Percentiles rank a stretch among this genome's conserved stretches.
Evolutionary conservation across 2,329 filamentous ascomycete species (phyloP).

Genomic region (Catunica adiposa): DNA sequence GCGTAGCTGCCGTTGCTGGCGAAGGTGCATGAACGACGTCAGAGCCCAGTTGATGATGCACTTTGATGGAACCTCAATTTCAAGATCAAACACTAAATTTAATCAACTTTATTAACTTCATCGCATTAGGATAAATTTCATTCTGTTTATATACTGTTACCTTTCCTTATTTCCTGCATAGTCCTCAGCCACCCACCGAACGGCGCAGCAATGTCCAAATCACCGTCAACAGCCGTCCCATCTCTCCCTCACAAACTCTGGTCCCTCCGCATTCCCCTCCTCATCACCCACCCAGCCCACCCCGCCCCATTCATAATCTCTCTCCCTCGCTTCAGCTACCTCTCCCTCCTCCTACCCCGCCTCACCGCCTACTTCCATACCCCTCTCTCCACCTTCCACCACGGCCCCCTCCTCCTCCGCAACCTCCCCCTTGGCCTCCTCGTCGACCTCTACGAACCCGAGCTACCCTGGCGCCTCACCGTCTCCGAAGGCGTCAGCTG

Average conservation of each 20-base stretch:
- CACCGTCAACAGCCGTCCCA: not conserved
- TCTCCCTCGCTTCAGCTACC: constrained; percentile 42
- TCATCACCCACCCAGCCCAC: constrained; percentile 34
- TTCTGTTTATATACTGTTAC: not conserved
- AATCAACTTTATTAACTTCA: not conserved
- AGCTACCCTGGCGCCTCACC: constrained; percentile 37
- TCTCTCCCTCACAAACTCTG: constrained; percentile 34
- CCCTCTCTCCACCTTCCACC: constrained; percentile 42
- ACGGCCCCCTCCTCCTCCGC: constrained; percentile 36
- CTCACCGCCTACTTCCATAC: constrained; percentile 35
- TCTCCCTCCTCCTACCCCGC: constrained; percentile 39
- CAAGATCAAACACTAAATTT: not conserved
- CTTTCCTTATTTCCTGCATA: not conserved
- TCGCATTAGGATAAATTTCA: not conserved
- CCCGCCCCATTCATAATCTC: constrained; percentile 35
- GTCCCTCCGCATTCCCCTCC: constrained; percentile 36
- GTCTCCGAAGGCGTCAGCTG: constrained; percentile 38
- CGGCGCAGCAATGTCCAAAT: constrained; percentile 4
- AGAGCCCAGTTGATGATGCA: no score
- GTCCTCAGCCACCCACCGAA: no score
- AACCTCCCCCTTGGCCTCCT: constrained; percentile 38
- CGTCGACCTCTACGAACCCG: constrained; percentile 39
- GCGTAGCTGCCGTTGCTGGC: not conserved
- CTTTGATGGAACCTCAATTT: not conserved
- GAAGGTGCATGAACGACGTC: not conserved